Evolutionary conservation across 1,284 basidiomycete species (phyloP).

Genomic region (Ustilago sp.): DNA sequence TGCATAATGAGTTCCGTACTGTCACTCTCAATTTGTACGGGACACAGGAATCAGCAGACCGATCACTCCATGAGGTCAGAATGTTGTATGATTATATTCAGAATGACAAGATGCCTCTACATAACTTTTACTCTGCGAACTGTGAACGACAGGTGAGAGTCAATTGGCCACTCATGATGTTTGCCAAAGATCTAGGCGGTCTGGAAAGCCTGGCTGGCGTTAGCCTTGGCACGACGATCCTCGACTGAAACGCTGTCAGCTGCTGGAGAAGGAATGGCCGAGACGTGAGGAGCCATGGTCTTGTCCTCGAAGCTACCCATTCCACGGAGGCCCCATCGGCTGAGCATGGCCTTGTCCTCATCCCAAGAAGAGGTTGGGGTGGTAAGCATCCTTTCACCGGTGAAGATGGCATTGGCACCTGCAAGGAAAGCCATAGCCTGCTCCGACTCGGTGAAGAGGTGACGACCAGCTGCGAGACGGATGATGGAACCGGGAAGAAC

Average conservation of each 20-base stretch:
- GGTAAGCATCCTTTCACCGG: constrained; percentile 95
- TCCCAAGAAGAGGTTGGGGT: constrained; percentile 78
- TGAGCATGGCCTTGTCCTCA: constrained; percentile 93
- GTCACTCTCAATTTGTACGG: too few relatives aligned
- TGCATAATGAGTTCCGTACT: not conserved
- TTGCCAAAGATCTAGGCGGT: constrained; percentile 16
- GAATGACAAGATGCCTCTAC: not conserved
- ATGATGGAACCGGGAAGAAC: constrained; percentile 92
- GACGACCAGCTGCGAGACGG: constrained; percentile 91
- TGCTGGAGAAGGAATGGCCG: constrained; percentile 22
- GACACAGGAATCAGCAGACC: not conserved
- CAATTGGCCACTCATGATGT: not conserved
- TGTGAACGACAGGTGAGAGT: not conserved
- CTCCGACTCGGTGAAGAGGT: constrained; percentile 88
- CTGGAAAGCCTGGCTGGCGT: constrained; percentile 46
- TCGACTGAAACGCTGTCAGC: constrained; percentile 26
- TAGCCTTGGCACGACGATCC: constrained; percentile 42
- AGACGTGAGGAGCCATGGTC: constrained; percentile 47
- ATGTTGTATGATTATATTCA: not conserved
- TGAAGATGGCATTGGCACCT: constrained; percentile 97
- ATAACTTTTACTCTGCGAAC: not conserved
- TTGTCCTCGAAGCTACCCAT: constrained; percentile 79
- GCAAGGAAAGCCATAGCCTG: constrained; percentile 99
- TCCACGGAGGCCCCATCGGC: constrained; percentile 88
- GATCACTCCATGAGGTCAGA: not conserved